phyloP scores from a whole-genome alignment of 768 basidiomycete genomes.

The Cubamyces sp. region DNA sequence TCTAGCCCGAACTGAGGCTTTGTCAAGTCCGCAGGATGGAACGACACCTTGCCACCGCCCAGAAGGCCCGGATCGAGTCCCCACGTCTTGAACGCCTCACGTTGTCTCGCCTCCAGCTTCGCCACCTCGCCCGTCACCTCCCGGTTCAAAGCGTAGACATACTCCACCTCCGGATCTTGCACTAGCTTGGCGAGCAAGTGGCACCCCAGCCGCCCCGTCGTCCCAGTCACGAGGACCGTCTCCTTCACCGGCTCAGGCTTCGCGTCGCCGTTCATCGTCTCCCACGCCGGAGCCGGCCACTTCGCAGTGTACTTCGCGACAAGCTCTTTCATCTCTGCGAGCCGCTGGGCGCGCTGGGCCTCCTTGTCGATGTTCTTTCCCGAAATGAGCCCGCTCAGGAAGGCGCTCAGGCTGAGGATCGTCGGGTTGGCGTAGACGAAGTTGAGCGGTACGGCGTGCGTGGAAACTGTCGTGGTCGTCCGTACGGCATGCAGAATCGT shows the following conservation, averaged over 20 bases:
- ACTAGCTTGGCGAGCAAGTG: conserved; percentile 34
- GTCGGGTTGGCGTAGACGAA: conserved; percentile 47
- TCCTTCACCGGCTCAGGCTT: conserved; percentile 11
- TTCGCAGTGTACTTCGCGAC: conserved; percentile 43
- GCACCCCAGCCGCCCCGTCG: conserved; percentile 38
- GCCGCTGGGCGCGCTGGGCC: conserved; percentile 22
- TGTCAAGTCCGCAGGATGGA: conserved; percentile 22
- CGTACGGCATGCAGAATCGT: conserved; percentile 35
- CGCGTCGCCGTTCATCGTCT: not conserved
- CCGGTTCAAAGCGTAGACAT: conserved; percentile 35
- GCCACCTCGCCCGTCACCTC: conserved; percentile 1
- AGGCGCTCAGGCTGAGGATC: conserved; percentile 35
- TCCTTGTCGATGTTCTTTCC: conserved; percentile 24
- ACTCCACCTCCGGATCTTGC: conserved; percentile 19
- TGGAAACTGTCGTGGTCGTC: conserved; percentile 21
- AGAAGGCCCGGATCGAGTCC: conserved; percentile 21
- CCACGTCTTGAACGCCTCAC: conserved; percentile 21
- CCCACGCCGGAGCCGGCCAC: conserved; percentile 9
- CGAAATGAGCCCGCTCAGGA: conserved; percentile 17
- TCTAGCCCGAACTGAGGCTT: conserved; percentile 18
- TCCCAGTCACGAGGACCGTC: conserved; percentile 39
- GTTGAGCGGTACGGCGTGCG: conserved; percentile 31
- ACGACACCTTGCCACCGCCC: conserved; percentile 1
- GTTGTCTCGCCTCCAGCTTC: conserved; percentile 18
- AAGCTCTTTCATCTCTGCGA: conserved; percentile 40